These are phyloP conservation scores for Santalum album DNA, from an alignment of 164 flowering plant genomes.

Conservation along the genomic window DNA sequence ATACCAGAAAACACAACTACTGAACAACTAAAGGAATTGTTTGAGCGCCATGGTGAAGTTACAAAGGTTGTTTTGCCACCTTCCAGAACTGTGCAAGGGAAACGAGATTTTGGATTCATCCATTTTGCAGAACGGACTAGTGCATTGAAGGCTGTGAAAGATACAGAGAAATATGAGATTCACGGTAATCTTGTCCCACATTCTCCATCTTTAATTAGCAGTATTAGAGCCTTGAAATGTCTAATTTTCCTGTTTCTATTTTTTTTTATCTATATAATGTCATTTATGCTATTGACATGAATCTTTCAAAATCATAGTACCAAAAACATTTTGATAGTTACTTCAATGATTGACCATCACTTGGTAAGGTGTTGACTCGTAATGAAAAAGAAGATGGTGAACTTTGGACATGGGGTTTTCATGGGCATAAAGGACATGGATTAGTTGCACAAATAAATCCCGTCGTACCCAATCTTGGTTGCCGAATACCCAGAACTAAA, in stretches of 20 bases:
- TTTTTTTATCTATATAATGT: too few relatives aligned
- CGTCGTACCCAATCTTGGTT: too few relatives aligned
- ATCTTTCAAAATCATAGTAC: too few relatives aligned
- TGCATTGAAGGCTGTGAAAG: constrained; percentile 93
- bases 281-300: too few relatives aligned
- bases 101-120: constrained; percentile 84
- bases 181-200: constrained; percentile 44
- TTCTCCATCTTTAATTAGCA: neutral
- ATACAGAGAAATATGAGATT: constrained; percentile 84
- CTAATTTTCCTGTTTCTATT: neutral
- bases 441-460: too few relatives aligned
- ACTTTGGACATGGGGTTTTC: too few relatives aligned
- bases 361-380: too few relatives aligned
- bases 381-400: too few relatives aligned
- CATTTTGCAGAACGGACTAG: constrained; percentile 91
- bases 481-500: too few relatives aligned
- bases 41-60: constrained; percentile 87
- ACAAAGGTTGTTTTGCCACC: constrained; percentile 92
- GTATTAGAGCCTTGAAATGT: neutral
- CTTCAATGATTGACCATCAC: too few relatives aligned
- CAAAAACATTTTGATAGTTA: too few relatives aligned
- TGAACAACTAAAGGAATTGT: constrained; percentile 82
- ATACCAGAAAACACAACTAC: constrained; percentile 69
- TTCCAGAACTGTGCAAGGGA: constrained; percentile 67
- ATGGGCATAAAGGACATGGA: too few relatives aligned